Evolutionary conservation across 306 rosid genomes (phyloP).

Genomic region (Parietaria judaica): DNA sequence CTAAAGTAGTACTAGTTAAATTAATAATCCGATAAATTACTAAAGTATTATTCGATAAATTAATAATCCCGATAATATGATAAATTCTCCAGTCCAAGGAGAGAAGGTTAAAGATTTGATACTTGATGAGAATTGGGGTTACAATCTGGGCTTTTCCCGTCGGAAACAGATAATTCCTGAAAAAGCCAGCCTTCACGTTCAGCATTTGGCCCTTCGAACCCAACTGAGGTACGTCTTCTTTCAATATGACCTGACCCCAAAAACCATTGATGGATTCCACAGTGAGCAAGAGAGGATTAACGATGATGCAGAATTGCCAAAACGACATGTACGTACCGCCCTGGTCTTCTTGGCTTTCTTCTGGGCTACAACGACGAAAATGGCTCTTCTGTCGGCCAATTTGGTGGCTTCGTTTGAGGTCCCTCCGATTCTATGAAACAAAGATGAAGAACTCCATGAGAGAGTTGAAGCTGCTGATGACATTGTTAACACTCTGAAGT

Average conservation of each 20-base stretch:
- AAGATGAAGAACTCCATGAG: conserved; percentile 56
- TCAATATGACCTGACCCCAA: conserved; percentile 62
- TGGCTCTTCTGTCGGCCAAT: conserved; percentile 20
- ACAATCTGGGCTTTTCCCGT: conserved; percentile 73
- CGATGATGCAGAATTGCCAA: background rate
- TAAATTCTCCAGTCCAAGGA: too few relatives aligned
- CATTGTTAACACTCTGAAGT: conserved; percentile 26
- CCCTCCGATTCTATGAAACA: conserved; percentile 30
- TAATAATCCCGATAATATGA: too few relatives aligned
- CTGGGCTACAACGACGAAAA: conserved; percentile 51
- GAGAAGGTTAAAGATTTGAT: conserved; percentile 22
- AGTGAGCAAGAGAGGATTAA: too few relatives aligned
- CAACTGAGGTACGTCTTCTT: conserved; percentile 61
- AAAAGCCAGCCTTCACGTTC: conserved; percentile 70
- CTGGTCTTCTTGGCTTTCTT: conserved; percentile 72
- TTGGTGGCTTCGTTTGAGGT: conserved; percentile 33
- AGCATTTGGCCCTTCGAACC: conserved; percentile 77
- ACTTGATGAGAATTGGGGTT: conserved; percentile 75
- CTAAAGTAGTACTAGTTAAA: too few relatives aligned
- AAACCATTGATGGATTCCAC: conserved; percentile 9
- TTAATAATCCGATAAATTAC: too few relatives aligned
- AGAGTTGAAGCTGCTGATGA: conserved; percentile 55
- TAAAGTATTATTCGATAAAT: too few relatives aligned
- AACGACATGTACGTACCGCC: conserved; percentile 39
- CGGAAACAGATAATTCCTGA: conserved; percentile 70